phyloP scores from a whole-genome alignment of 2,329 filamentous ascomycete genomes.

The Zymoseptoria passerinii region DNA sequence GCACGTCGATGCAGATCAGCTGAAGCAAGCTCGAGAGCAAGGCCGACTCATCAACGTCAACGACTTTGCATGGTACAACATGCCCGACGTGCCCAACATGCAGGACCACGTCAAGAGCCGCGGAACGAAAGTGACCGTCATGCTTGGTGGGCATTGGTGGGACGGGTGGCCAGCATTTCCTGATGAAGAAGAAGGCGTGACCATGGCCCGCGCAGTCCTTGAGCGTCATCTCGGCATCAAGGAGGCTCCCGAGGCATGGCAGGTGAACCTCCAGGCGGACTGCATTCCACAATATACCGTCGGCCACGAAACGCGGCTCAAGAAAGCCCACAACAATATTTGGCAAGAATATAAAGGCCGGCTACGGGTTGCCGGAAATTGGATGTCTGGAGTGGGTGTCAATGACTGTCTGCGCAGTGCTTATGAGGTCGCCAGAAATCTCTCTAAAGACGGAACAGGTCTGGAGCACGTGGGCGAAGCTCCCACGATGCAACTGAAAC shows the following conservation, averaged over 20 bases:
- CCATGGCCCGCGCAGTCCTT: conserved; percentile 62
- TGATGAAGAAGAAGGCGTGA: conserved; percentile 54
- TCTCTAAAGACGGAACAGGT: conserved; percentile 29
- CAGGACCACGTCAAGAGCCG: conserved; percentile 38
- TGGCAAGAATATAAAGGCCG: conserved; percentile 50
- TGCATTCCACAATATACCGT: conserved; percentile 89
- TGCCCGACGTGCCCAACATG: conserved; percentile 22
- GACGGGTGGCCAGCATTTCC: conserved; percentile 56
- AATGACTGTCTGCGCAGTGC: conserved; percentile 49
- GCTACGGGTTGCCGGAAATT: conserved; percentile 52
- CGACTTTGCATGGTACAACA: conserved; percentile 29
- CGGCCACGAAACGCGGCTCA: conserved; percentile 61
- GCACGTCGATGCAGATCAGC: conserved; percentile 17
- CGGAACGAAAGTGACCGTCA: conserved; percentile 80
- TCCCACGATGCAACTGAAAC: conserved; percentile 13
- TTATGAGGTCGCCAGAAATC: conserved; percentile 44
- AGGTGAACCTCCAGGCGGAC: conserved; percentile 54
- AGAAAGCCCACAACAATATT: conserved; percentile 48
- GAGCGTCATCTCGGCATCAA: conserved; percentile 66
- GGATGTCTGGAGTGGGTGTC: conserved; percentile 41
- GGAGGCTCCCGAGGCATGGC: conserved; percentile 51
- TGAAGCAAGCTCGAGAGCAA: conserved; percentile 17
- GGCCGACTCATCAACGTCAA: conserved; percentile 27
- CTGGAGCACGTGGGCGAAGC: conserved; percentile 25
- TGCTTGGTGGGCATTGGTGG: conserved; percentile 94